phyloP scores from a whole-genome alignment of 2,329 filamentous ascomycete genomes.

The Trichoderma sp. region DNA sequence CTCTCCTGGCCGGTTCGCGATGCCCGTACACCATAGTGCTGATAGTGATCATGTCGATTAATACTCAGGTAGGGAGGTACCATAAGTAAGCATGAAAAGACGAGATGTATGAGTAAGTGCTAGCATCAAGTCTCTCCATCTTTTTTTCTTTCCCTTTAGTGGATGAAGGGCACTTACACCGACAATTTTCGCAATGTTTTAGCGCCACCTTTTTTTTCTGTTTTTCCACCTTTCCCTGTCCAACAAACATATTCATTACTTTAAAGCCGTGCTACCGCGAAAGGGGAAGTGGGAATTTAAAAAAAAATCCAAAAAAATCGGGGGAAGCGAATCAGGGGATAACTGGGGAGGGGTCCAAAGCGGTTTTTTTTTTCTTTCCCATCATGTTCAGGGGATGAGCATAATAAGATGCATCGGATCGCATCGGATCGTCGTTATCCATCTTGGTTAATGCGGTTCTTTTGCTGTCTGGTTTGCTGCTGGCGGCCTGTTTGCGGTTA shows the following conservation, averaged over 20 bases:
- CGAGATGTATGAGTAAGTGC: neutral
- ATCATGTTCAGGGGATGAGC: neutral
- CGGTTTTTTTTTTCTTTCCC: neutral
- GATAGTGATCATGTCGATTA: conserved; percentile 10
- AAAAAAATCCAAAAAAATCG: neutral
- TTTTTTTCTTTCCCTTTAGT: neutral
- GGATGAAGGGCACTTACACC: neutral
- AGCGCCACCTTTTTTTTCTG: neutral
- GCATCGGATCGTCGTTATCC: conserved; percentile 26
- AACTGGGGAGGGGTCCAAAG: neutral
- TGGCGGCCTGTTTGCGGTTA: conserved; percentile 18
- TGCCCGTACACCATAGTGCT: neutral
- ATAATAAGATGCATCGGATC: conserved; percentile 27
- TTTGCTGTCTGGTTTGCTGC: conserved; percentile 11
- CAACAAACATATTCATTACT: neutral
- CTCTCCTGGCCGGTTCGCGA: neutral
- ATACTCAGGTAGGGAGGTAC: conserved; percentile 3
- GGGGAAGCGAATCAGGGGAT: conserved; percentile 1
- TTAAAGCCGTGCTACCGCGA: neutral
- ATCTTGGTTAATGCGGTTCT: conserved; percentile 24
- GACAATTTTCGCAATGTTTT: neutral
- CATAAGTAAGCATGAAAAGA: neutral
- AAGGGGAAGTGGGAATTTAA: conserved; percentile 7
- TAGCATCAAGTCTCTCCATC: neutral
- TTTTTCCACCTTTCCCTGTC: neutral